Conservation (phyloP, 306 rosid genomes). For the Spatholobus suberectus region DNA sequence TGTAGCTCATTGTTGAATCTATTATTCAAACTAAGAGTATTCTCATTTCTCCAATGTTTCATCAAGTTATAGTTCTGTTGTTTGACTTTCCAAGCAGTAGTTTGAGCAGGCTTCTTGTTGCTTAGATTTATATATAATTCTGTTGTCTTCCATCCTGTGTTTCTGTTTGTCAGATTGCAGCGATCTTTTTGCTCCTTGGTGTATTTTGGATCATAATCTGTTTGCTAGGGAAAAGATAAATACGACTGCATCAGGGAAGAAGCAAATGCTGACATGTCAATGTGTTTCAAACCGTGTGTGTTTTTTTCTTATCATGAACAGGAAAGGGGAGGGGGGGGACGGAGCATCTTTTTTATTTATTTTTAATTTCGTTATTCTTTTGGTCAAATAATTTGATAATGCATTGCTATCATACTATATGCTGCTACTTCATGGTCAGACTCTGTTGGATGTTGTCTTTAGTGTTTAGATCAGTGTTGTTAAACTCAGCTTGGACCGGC, state of each 20-base stretch:
- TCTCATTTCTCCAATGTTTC: constrained; percentile 8
- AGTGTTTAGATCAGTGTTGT: neutral
- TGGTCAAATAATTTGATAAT: constrained; percentile 9
- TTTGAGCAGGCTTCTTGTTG: constrained; percentile 2
- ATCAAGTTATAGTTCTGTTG: neutral
- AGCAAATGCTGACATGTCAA: neutral
- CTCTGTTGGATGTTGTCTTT: constrained; percentile 10
- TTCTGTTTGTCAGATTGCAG: neutral
- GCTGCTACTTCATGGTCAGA: constrained; percentile 18
- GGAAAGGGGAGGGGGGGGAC: neutral
- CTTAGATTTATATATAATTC: neutral
- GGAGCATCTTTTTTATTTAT: neutral
- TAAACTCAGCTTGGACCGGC: too few relatives aligned
- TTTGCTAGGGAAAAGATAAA: neutral
- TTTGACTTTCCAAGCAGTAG: constrained; percentile 21
- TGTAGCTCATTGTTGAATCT: constrained; percentile 15
- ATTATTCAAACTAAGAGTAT: neutral
- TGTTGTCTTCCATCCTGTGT: neutral
- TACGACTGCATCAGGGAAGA: neutral
- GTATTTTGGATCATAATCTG: neutral
- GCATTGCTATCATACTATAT: neutral
- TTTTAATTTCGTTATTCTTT: neutral
- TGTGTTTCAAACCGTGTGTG: neutral
- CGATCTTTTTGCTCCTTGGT: neutral
- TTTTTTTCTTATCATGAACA: constrained; percentile 18